A percentile compares a stretch with the other conserved stretches of the same genome.
Conservation (phyloP, 768 basidiomycete species). For the Postia placenta region DNA sequence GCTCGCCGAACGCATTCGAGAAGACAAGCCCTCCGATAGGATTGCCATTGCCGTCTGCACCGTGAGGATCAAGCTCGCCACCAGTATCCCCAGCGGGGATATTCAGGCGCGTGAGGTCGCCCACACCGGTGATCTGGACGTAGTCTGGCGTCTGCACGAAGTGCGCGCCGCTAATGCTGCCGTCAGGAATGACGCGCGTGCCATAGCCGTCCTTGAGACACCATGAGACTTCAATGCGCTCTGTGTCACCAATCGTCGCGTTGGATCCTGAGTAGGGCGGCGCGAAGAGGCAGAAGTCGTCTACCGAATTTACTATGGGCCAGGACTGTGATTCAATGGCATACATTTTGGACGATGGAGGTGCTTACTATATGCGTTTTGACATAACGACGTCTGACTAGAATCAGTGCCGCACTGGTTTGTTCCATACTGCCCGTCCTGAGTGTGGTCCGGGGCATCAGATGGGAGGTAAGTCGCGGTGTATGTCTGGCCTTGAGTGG, state of each 20-base stretch:
- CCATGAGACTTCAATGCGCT: slow-evolving; percentile 52
- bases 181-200: slow-evolving; percentile 65
- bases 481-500: slow-evolving; percentile 29
- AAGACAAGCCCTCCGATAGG: slow-evolving; percentile 69
- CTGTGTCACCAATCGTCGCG: slow-evolving; percentile 53
- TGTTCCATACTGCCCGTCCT: slow-evolving; percentile 57
- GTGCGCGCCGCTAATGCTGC: slow-evolving; percentile 61
- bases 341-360: background rate
- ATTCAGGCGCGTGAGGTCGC: slow-evolving; percentile 61
- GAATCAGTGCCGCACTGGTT: slow-evolving; percentile 56
- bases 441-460: slow-evolving; percentile 39
- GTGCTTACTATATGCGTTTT: slow-evolving; percentile 54
- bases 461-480: slow-evolving; percentile 44
- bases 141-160: slow-evolving; percentile 72
- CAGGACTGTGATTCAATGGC: background rate
- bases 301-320: slow-evolving; percentile 49
- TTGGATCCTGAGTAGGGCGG: slow-evolving; percentile 45
- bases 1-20: slow-evolving; percentile 56
- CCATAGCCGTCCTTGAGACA: slow-evolving; percentile 53
- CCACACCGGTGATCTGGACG: slow-evolving; percentile 64
- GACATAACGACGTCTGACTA: slow-evolving; percentile 58
- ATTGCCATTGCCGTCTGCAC: slow-evolving; percentile 53
- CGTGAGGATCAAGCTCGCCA: slow-evolving; percentile 70
- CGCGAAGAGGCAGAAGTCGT: slow-evolving; percentile 51
- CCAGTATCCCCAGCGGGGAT: slow-evolving; percentile 52